phyloP scores from a whole-genome alignment of 2,329 filamentous ascomycete genomes.

The Trichoderma sp. region DNA sequence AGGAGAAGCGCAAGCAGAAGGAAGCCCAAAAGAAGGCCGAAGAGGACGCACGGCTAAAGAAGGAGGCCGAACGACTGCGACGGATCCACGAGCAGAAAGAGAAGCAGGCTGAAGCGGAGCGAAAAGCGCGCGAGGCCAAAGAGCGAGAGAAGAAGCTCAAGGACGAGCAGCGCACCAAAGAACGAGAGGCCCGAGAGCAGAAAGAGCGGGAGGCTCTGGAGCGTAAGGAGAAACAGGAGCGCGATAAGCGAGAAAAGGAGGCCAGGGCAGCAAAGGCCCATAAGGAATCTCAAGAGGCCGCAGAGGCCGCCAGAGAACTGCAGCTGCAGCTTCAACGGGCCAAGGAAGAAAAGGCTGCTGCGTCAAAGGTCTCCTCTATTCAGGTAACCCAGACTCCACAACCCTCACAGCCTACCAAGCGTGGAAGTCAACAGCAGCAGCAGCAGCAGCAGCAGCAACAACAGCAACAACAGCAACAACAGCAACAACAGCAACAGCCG shows the following conservation, averaged over 20 bases:
- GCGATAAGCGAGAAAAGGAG: constrained; percentile 60
- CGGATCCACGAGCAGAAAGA: constrained; percentile 81
- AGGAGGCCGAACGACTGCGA: constrained; percentile 79
- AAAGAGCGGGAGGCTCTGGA: constrained; percentile 67
- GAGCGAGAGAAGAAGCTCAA: constrained; percentile 79
- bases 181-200: constrained; percentile 72
- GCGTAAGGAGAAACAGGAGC: constrained; percentile 58
- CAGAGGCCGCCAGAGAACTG: constrained; percentile 39
- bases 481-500: not conserved
- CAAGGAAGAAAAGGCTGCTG: constrained; percentile 57
- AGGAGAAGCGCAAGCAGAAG: constrained; percentile 87
- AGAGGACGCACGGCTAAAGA: constrained; percentile 80
- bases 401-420: constrained; percentile 22
- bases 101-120: constrained; percentile 78
- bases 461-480: constrained; percentile 28
- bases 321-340: constrained; percentile 51
- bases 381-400: constrained; percentile 33
- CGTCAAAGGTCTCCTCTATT: constrained; percentile 37
- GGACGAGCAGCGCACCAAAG: constrained; percentile 76
- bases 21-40: constrained; percentile 87
- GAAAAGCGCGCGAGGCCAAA: constrained; percentile 62
- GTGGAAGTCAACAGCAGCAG: constrained; percentile 12
- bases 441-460: not conserved
- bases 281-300: constrained; percentile 53
- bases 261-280: constrained; percentile 56